A percentile compares a stretch with the other conserved stretches of the same genome.
These are phyloP conservation scores for Rhizophora mangle DNA, from an alignment of 345 rosid genomes.

Conservation along the genomic window DNA sequence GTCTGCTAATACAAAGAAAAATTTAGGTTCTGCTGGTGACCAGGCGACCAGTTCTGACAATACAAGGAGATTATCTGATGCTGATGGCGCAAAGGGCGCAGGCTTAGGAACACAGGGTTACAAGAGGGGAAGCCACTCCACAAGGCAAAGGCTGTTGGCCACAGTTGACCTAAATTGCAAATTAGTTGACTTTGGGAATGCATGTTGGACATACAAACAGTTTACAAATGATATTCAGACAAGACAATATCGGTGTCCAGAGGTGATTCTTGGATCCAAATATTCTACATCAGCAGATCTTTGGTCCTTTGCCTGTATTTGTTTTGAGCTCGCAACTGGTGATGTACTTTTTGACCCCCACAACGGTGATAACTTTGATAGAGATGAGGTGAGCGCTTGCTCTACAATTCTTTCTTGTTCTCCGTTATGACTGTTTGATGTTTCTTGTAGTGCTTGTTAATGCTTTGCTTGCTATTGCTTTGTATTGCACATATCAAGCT, in stretches of 20 bases:
- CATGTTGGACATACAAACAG: constrained; percentile 84
- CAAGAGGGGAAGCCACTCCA: constrained; percentile 47
- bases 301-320: constrained; percentile 80
- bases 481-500: background rate
- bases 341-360: constrained; percentile 78
- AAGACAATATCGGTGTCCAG: constrained; percentile 73
- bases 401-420: background rate
- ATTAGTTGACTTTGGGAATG: constrained; percentile 76
- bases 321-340: constrained; percentile 79
- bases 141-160: constrained; percentile 44
- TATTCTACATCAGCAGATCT: constrained; percentile 75
- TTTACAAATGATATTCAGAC: constrained; percentile 71
- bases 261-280: constrained; percentile 70
- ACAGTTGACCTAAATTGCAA: constrained; percentile 58
- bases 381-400: constrained; percentile 59
- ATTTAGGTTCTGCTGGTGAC: constrained; percentile 33
- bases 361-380: constrained; percentile 62
- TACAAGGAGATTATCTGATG: constrained; percentile 33
- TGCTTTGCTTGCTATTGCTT: background rate
- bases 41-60: constrained; percentile 32
- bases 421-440: background rate
- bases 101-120: constrained; percentile 26
- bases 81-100: constrained; percentile 36
- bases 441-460: background rate
- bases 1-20: constrained; percentile 22